phyloP scores from a whole-genome alignment of 1,284 basidiomycete genomes.

The Nidula niveotomentosa region DNA sequence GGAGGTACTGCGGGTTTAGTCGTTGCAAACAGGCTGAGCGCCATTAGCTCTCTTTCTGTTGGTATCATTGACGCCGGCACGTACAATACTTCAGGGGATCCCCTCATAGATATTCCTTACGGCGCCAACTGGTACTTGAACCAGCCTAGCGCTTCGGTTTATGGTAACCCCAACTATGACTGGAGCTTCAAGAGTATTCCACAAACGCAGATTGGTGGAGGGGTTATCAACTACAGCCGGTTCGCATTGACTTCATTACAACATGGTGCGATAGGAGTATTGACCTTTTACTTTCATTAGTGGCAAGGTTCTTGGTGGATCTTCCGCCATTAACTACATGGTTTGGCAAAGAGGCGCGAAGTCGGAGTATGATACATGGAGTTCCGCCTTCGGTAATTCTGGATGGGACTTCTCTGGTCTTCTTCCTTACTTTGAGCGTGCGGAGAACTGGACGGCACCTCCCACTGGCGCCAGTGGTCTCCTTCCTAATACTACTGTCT shows the following conservation, averaged over 20 bases:
- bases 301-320: background rate
- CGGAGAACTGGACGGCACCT: background rate
- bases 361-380: background rate
- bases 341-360: background rate
- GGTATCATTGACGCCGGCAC: background rate
- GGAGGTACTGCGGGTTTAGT: background rate
- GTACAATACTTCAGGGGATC: background rate
- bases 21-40: background rate
- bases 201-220: background rate
- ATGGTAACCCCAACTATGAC: background rate
- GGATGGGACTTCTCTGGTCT: background rate
- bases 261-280: background rate
- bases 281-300: background rate
- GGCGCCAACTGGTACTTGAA: background rate
- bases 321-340: background rate
- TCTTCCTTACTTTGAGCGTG: background rate
- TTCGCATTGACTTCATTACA: background rate
- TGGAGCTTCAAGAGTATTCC: background rate
- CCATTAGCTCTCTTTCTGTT: background rate
- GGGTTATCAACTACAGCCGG: background rate
- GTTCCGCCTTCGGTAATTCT: background rate
- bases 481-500: background rate
- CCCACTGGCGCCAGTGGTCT: background rate
- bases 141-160: background rate
- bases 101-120: background rate